These are phyloP conservation scores for Exophiala oligosperma DNA, from an alignment of 2,329 filamentous ascomycete species.

Conservation along the genomic window DNA sequence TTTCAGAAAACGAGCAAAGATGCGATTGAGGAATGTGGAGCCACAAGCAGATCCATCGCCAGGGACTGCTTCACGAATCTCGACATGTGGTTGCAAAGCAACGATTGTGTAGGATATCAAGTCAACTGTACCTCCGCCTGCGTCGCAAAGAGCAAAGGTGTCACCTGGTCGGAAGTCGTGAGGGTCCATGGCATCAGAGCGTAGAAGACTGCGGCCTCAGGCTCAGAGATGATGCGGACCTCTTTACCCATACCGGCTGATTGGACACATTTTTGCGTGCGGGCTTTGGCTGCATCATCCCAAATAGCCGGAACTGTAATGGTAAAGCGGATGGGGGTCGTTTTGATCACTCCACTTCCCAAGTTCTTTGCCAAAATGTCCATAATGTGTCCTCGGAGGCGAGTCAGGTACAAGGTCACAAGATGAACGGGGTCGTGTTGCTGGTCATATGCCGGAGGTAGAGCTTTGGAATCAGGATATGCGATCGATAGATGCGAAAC, in stretches of 20 bases:
- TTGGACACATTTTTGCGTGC: constrained; percentile 16
- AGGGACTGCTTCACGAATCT: constrained; percentile 31
- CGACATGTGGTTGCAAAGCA: constrained; percentile 27
- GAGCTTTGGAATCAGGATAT: constrained; percentile 16
- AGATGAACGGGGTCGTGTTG: constrained; percentile 6
- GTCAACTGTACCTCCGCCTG: constrained; percentile 41
- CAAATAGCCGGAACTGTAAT: constrained; percentile 36
- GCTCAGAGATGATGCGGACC: constrained; percentile 31
- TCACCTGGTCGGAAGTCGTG: constrained; percentile 24
- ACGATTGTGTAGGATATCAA: constrained; percentile 32
- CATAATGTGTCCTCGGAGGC: constrained; percentile 18
- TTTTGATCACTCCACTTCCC: constrained; percentile 13
- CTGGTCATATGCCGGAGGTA: constrained; percentile 13
- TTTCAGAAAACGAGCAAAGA: constrained; percentile 30
- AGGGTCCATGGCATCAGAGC: constrained; percentile 27
- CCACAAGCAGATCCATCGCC: constrained; percentile 32
- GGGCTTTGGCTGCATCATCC: constrained; percentile 29
- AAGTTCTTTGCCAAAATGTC: constrained; percentile 18
- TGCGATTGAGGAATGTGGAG: constrained; percentile 33
- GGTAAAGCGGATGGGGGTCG: constrained; percentile 25
- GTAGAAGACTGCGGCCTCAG: constrained; percentile 37
- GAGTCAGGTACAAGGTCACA: constrained; percentile 22
- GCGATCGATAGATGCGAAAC: constrained; percentile 10
- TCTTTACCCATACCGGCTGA: constrained; percentile 29
- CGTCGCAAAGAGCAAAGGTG: constrained; percentile 39